Evolutionary conservation across 2,329 filamentous ascomycete species (phyloP), one percentile per base, ranked within the genome.

Genomic region (Aspergillus pseudoglaucus): DNA sequence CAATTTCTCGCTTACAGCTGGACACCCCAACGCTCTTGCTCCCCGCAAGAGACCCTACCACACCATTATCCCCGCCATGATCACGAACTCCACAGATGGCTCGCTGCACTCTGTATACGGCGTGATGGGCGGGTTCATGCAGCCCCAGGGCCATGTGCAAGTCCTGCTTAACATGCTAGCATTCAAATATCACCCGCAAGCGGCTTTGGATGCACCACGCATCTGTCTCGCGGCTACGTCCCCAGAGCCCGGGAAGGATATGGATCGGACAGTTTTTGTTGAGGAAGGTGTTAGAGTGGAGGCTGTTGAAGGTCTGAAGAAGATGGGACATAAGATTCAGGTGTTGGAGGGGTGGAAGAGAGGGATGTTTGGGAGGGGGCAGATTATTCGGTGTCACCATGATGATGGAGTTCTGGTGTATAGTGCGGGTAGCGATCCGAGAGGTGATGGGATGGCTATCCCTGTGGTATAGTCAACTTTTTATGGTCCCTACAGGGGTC

Each of bases 41-140:
- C 88, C 90, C 0, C 75, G 83, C 30, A 97, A 97, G 74, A 73
- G 93, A 41, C 93, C 93, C 0, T 98, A 97, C 70, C 93, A 97
- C 69, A 98, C 93, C 46, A 97, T 98, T 66, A 98, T 98, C 59
- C 91, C 93, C 0, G 91, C 87, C 0, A 79, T 97, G 67, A 82
- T 91, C 15, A 97, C 93, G 0, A 89, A 93, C 57, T 65, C 81
- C 15, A 71, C 73, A 4, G 89, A 94, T 58, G 81, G 81, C 22
- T 84, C 80, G 43, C 71, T 97, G 48, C 88, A 95, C 66, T 86
- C 82, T 3, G 87, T 95, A 0, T 96, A 91, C 60, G 93, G 93
- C 46, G 91, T 97, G 51, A 97, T 97, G 93, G 93, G 93, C 45
- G 91, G 90, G 2, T 97, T 94, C 70, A 97, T 97, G 87, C 93